phyloP scores from a whole-genome alignment of 257 asterid species.

The Paraleonurus japonicus region DNA sequence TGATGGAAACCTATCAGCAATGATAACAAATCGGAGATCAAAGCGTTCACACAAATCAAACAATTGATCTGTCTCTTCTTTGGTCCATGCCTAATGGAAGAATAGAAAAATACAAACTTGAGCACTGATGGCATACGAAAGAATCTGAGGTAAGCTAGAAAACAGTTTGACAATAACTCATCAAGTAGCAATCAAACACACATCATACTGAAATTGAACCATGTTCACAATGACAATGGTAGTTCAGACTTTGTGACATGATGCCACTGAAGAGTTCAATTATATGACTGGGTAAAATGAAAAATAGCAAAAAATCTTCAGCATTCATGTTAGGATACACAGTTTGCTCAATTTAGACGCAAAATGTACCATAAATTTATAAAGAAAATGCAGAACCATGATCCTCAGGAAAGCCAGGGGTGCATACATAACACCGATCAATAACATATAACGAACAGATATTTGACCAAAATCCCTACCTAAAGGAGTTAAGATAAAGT shows the following conservation, averaged over 20 bases:
- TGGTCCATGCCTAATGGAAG: conserved; percentile 75
- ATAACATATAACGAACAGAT: background rate
- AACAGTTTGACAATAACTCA: background rate
- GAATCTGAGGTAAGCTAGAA: conserved; percentile 18
- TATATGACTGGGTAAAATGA: background rate
- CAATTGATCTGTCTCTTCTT: conserved; percentile 89
- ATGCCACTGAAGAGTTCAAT: background rate
- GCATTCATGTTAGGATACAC: background rate
- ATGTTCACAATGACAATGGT: background rate
- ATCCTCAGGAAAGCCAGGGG: background rate
- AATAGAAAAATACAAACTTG: conserved; percentile 22
- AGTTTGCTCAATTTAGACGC: background rate
- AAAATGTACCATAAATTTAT: background rate
- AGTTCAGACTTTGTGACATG: background rate
- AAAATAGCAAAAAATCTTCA: background rate
- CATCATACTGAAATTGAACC: background rate
- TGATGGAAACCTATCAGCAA: conserved; percentile 90
- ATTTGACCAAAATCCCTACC: background rate
- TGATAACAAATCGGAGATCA: conserved; percentile 84
- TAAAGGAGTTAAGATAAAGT: conserved; percentile 7
- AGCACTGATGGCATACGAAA: conserved; percentile 19
- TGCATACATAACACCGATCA: background rate
- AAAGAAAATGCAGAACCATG: background rate
- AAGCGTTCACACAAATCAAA: conserved; percentile 86
- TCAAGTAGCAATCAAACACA: background rate